A percentile compares a stretch with the other conserved stretches of the same genome.
phyloP scores from a whole-genome alignment of 2,329 filamentous ascomycete genomes.

The Leptographium galeiforme region DNA sequence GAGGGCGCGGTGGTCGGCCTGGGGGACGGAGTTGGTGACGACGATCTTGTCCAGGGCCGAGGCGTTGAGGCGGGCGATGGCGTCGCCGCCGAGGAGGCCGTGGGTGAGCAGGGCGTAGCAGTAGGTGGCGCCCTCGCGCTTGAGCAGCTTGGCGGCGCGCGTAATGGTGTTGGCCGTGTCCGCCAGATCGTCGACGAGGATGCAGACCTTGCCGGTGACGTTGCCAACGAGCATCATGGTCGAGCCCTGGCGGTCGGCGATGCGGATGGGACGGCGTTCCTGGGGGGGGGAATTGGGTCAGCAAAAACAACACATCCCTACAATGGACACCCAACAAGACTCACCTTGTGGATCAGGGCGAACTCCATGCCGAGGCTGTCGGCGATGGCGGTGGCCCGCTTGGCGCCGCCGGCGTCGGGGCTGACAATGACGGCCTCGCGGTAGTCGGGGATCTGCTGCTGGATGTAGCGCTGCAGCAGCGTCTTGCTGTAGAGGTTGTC shows the following conservation, averaged over 20 bases:
- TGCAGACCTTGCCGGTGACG: conserved; percentile 58
- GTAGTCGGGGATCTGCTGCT: conserved; percentile 72
- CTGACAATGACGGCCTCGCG: conserved; percentile 85
- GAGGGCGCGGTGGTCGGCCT: conserved; percentile 60
- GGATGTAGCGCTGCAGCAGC: conserved; percentile 56
- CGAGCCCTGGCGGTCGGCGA: conserved; percentile 62
- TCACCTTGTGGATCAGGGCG: conserved; percentile 93
- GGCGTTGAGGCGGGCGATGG: conserved; percentile 85
- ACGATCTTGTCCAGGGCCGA: conserved; percentile 87
- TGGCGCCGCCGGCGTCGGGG: conserved; percentile 91
- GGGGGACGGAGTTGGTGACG: conserved; percentile 90
- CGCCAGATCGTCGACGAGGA: conserved; percentile 85
- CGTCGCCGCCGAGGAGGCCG: conserved; percentile 88
- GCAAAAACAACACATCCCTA: no score
- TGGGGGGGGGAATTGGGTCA: conserved; percentile 4
- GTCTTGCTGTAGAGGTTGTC: conserved; percentile 90
- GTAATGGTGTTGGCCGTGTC: conserved; percentile 98
- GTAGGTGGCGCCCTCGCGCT: conserved; percentile 82
- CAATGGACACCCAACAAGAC: no score
- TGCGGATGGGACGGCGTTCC: conserved; percentile 50
- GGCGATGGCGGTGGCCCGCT: conserved; percentile 88
- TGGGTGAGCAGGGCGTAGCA: conserved; percentile 92
- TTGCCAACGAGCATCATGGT: conserved; percentile 78
- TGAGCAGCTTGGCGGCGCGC: conserved; percentile 87
- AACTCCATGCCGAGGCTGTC: conserved; percentile 90